These are phyloP conservation scores for Cercospora sp. DNA, from an alignment of 2,329 filamentous ascomycete species.

Conservation along the genomic window DNA sequence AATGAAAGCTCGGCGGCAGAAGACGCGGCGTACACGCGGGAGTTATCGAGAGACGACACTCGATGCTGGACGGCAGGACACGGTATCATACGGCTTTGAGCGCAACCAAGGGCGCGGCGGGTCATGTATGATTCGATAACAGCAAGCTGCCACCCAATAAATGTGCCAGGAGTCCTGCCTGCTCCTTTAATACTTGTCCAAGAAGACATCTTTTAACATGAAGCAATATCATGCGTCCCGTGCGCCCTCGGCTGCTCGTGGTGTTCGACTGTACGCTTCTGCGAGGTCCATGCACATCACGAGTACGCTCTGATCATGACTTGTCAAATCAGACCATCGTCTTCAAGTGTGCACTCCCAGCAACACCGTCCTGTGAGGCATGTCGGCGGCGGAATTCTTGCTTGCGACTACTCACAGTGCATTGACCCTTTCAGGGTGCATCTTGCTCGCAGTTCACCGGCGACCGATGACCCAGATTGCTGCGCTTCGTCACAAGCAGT, in stretches of 20 bases:
- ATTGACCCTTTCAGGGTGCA: constrained; percentile 2
- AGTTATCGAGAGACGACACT: constrained; percentile 20
- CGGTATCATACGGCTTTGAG: constrained; percentile 23
- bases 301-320: constrained; percentile 11
- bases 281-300: constrained; percentile 1
- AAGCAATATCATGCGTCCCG: constrained; percentile 12
- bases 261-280: not conserved
- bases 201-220: constrained; percentile 18
- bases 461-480: not conserved
- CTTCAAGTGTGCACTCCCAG: constrained; percentile 14
- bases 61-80: constrained; percentile 23
- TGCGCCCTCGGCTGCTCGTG: constrained; percentile 15
- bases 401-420: constrained; percentile 18
- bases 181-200: constrained; percentile 24
- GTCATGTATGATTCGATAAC: constrained; percentile 25
- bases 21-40: constrained; percentile 18
- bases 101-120: constrained; percentile 22
- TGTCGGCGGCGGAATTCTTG: constrained; percentile 21
- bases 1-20: constrained; percentile 12
- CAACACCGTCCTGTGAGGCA: constrained; percentile 21
- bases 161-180: constrained; percentile 20
- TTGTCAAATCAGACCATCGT: constrained; percentile 8
- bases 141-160: constrained; percentile 25
- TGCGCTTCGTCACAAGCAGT: not conserved
- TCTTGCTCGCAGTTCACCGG: not conserved